phyloP scores from a whole-genome alignment of 352 stramenopile species.

The Thalassiosira livingstoniorum region DNA sequence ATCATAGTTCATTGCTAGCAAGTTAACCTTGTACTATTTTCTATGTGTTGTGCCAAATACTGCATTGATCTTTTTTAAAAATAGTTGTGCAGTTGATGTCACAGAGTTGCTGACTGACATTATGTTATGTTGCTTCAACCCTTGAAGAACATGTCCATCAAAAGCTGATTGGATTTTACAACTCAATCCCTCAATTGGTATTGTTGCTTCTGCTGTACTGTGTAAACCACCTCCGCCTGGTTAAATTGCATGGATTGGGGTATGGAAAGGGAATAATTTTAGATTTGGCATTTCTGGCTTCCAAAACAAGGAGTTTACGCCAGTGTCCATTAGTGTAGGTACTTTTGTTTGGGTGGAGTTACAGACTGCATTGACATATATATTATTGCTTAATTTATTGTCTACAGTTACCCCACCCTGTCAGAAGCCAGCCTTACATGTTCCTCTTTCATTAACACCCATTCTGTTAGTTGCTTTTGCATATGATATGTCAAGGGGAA shows the following conservation, averaged over 20 bases:
- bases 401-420: neutral
- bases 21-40: too few species aligned
- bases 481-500: too few species aligned
- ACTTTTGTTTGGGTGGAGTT: neutral
- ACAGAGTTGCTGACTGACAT: neutral
- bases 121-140: neutral
- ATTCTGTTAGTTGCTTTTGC: too few species aligned
- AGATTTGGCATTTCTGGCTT: neutral
- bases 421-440: too few species aligned
- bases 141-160: neutral
- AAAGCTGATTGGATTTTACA: neutral
- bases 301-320: neutral
- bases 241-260: neutral
- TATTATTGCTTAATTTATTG: neutral
- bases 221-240: neutral
- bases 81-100: neutral
- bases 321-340: neutral
- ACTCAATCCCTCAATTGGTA: neutral
- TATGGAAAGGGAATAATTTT: neutral
- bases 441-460: too few species aligned
- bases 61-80: neutral
- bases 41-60: neutral
- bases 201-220: neutral
- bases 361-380: neutral
- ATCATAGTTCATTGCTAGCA: neutral